Base-by-base conservation (phyloP, 148 eudicot species). In the Fagopyrum esculentum region DNA sequence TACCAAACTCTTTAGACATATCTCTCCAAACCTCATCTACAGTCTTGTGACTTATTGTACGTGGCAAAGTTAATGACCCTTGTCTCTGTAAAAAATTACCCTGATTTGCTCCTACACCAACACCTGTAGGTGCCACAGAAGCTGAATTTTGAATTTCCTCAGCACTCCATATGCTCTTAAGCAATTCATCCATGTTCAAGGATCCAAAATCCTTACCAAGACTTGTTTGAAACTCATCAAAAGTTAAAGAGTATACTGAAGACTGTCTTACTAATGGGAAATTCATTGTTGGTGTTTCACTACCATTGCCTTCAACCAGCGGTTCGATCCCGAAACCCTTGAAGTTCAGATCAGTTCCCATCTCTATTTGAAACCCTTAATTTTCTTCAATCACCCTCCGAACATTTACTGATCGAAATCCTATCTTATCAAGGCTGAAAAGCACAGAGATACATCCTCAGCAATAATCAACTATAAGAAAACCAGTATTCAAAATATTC, bases 151-250 rank as follows among this genome's bases (percentile, higher is more conserved):
- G 98, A 49, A 80, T 85, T 69, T 93, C 98, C 69, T 93, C 98
- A 59, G 92, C 97, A 76, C 83, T 87, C 98, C 98, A 93, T 17
- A 93, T 93, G 80, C 76, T 92, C 78, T 92, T 95, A 45, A 95
- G 77, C 54, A 95, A 76, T 45, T 95, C 99, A 82, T 95, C 99
- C 99, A 95, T 90, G 81, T 95, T 95, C 96, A 95, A 90, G 6
- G 99, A 95, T 59, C 99, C 99, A 54, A 92, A 92, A 78, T 95
- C 99, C 75, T 90, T 95, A 45, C 93, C 90, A 45, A 68, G 56
- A 43, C 92, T 83, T 49, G 17, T 86, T 81, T 90, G 99, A 60
- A 92, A 89, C 85, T 95, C 97, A 44, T 92, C 99, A 12, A 95
- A 95, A 3, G 99, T 95, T 78, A 95, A 79, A 0, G 97, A 90